phyloP scores from a whole-genome alignment of 2,329 filamentous ascomycete genomes.

The Knoxdaviesia capensis region DNA sequence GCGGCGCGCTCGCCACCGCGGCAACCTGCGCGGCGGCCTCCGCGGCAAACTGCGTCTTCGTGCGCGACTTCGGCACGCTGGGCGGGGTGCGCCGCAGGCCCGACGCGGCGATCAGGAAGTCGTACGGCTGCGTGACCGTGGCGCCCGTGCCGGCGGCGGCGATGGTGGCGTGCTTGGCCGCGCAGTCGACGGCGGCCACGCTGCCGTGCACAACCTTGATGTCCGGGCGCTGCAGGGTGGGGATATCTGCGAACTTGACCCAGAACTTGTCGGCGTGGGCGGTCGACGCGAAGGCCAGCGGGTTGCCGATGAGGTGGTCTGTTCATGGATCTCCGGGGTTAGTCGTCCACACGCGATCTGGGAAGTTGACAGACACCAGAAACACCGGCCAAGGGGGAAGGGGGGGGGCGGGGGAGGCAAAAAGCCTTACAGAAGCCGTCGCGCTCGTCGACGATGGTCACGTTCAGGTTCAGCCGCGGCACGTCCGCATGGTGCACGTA shows the following conservation, averaged over 20 bases:
- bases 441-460: conserved; percentile 60
- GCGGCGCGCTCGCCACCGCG: conserved; percentile 25
- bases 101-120: conserved; percentile 55
- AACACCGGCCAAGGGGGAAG: not conserved
- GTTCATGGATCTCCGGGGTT: not conserved
- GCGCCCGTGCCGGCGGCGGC: conserved; percentile 24
- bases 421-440: conserved; percentile 55
- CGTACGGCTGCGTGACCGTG: conserved; percentile 32
- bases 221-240: conserved; percentile 40
- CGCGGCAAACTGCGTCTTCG: conserved; percentile 38
- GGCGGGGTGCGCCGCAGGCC: conserved; percentile 53
- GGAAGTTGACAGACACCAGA: not conserved
- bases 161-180: conserved; percentile 36
- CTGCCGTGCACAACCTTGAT: conserved; percentile 47
- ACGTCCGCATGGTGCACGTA: conserved; percentile 19
- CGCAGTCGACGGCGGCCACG: conserved; percentile 37
- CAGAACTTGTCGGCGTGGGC: conserved; percentile 47
- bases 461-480: conserved; percentile 36
- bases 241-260: conserved; percentile 47
- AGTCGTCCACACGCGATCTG: not conserved
- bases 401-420: not conserved
- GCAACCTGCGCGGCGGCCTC: conserved; percentile 42
- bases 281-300: conserved; percentile 45
- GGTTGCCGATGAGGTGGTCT: conserved; percentile 62
- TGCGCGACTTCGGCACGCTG: conserved; percentile 47